Evolutionary conservation across 164 flowering plant genomes (phyloP).

Genomic region (Aristolochia californica): DNA sequence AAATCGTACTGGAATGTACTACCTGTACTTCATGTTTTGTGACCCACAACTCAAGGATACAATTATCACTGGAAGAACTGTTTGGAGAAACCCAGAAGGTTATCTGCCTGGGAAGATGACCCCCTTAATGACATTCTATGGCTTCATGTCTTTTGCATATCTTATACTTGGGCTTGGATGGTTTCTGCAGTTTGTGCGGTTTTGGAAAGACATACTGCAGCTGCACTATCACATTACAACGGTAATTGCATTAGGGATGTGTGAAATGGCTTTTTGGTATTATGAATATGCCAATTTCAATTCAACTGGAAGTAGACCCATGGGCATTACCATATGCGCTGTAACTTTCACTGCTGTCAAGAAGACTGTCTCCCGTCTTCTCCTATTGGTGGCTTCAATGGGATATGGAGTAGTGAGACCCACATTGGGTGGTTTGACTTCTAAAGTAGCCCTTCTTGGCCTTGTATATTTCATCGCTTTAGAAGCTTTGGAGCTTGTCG

Average conservation of each 20-base stretch:
- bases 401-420: conserved; percentile 80
- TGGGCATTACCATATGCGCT: conserved; percentile 75
- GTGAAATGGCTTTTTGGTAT: conserved; percentile 86
- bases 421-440: conserved; percentile 71
- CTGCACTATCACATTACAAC: conserved; percentile 60
- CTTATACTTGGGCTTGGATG: conserved; percentile 67
- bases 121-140: conserved; percentile 71
- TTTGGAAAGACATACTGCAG: conserved; percentile 67
- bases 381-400: conserved; percentile 77
- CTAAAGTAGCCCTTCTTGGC: conserved; percentile 59
- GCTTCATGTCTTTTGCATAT: conserved; percentile 73
- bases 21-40: conserved; percentile 65
- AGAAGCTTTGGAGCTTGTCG: conserved; percentile 71
- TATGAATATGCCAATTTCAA: conserved; percentile 72
- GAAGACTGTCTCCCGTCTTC: conserved; percentile 79
- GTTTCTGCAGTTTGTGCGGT: conserved; percentile 64
- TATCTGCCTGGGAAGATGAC: conserved; percentile 87
- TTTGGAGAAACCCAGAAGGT: conserved; percentile 84
- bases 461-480: conserved; percentile 53
- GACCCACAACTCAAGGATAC: conserved; percentile 63
- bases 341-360: conserved; percentile 61
- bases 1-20: conserved; percentile 68
- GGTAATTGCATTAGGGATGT: conserved; percentile 89
- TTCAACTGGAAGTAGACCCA: conserved; percentile 70
- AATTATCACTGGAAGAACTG: conserved; percentile 56